A percentile compares a stretch with the other conserved stretches of the same genome.
These are phyloP conservation scores for Polyporus tsugae DNA, from an alignment of 1,284 basidiomycete species.

Conservation along the genomic window DNA sequence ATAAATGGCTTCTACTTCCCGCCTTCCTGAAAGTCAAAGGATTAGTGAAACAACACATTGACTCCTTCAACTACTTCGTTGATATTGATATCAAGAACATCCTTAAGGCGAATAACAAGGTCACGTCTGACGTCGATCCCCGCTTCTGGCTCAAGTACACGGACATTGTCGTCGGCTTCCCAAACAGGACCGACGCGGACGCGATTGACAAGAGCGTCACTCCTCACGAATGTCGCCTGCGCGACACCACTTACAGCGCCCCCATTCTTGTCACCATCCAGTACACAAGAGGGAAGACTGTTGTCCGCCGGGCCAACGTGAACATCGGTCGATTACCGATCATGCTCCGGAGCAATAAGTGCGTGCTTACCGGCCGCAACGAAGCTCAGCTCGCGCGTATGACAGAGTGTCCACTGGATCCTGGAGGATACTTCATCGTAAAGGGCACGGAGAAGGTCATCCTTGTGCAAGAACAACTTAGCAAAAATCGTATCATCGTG, in stretches of 20 bases:
- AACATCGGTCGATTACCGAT: constrained; percentile 95
- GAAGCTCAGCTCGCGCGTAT: constrained; percentile 89
- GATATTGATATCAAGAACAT: constrained; percentile 98
- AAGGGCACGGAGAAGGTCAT: constrained; percentile 99
- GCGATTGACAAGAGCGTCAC: constrained; percentile 88
- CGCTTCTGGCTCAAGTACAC: constrained; percentile 98
- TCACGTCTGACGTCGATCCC: constrained; percentile 97
- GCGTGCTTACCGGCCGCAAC: constrained; percentile 82
- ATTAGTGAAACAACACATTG: constrained; percentile 99
- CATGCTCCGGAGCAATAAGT: constrained; percentile 97
- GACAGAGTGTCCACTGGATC: constrained; percentile 98
- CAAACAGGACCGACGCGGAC: constrained; percentile 87
- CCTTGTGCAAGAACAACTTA: constrained; percentile 97
- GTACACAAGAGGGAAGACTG: constrained; percentile 93
- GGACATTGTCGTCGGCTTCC: constrained; percentile 93
- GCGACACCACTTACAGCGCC: constrained; percentile 96
- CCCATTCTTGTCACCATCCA: constrained; percentile 96
- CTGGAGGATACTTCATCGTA: constrained; percentile 98
- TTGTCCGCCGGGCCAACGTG: constrained; percentile 86
- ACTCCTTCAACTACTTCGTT: constrained; percentile 99
- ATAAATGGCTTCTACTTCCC: constrained; percentile 96
- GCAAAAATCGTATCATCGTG: constrained; percentile 99
- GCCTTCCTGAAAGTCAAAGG: constrained; percentile 97
- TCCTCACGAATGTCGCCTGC: constrained; percentile 96
- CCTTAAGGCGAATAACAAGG: constrained; percentile 91